Evolutionary conservation across 106 monocot species (phyloP).

Genomic region (Agapanthus africanus): DNA sequence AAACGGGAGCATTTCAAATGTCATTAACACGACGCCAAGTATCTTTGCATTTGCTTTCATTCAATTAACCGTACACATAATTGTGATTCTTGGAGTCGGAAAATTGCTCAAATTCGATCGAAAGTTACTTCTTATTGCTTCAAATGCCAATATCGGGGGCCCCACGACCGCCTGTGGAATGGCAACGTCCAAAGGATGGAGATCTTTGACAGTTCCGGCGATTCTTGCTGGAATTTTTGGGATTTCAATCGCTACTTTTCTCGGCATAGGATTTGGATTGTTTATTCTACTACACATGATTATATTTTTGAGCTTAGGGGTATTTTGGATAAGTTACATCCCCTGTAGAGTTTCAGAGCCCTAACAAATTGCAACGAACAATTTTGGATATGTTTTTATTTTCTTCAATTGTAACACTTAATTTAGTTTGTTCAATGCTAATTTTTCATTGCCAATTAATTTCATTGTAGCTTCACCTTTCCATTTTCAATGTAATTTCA

Average conservation of each 20-base stretch:
- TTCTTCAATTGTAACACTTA: no score
- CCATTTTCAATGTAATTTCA: no score
- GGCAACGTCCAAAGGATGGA: slow-evolving; percentile 88
- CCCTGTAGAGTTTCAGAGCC: no score
- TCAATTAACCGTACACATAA: slow-evolving; percentile 60
- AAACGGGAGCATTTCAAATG: slow-evolving; percentile 73
- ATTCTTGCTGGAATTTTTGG: slow-evolving; percentile 84
- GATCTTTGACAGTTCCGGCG: slow-evolving; percentile 65
- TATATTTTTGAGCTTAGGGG: no score
- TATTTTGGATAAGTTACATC: no score
- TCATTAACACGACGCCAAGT: slow-evolving; percentile 63
- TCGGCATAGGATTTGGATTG: slow-evolving; percentile 59
- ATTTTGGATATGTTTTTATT: no score
- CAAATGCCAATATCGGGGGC: slow-evolving; percentile 86
- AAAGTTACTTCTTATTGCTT: slow-evolving; percentile 66
- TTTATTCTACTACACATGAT: slow-evolving; percentile 46
- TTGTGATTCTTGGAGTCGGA: slow-evolving; percentile 54
- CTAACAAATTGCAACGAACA: no score
- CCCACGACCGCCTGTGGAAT: slow-evolving; percentile 92
- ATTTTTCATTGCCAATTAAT: no score
- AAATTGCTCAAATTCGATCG: slow-evolving; percentile 52
- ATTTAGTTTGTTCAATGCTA: no score
- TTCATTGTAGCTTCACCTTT: no score
- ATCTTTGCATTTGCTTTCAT: slow-evolving; percentile 62
- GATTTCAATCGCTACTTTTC: slow-evolving; percentile 78